Conservation (phyloP, 805 yeast species). For the Sugiyamaella floridensis region DNA sequence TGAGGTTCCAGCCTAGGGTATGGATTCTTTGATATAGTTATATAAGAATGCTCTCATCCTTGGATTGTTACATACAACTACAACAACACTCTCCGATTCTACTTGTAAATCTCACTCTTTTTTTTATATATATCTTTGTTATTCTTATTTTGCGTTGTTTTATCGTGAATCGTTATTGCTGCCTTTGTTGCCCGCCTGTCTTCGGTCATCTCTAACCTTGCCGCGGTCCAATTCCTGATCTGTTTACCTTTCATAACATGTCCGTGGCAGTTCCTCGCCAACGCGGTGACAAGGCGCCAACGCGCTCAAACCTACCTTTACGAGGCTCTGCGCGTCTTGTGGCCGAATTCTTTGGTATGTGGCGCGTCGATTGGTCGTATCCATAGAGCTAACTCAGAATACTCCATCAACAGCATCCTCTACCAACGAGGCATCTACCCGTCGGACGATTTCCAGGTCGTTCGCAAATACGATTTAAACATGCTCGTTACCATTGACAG, state of each 20-base stretch:
- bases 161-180: background rate
- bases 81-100: background rate
- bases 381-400: constrained; percentile 38
- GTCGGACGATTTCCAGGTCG: constrained; percentile 71
- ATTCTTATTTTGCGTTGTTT: background rate
- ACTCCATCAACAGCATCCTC: constrained; percentile 69
- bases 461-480: constrained; percentile 72
- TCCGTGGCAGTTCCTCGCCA: constrained; percentile 13
- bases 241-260: constrained; percentile 2
- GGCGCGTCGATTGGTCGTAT: background rate
- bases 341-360: constrained; percentile 65
- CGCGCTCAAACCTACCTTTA: constrained; percentile 48
- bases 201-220: background rate
- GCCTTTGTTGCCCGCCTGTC: background rate
- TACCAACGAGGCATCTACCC: constrained; percentile 91
- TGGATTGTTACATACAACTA: no score
- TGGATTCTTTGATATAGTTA: no score
- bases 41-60: no score
- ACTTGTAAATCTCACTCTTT: background rate
- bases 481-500: constrained; percentile 66
- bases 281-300: constrained; percentile 25
- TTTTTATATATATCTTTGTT: background rate
- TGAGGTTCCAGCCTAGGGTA: background rate
- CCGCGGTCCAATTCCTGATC: background rate
- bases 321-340: constrained; percentile 76